Base-by-base conservation (phyloP, 139 green algal species). In the Monoraphidium neglectum region DNA sequence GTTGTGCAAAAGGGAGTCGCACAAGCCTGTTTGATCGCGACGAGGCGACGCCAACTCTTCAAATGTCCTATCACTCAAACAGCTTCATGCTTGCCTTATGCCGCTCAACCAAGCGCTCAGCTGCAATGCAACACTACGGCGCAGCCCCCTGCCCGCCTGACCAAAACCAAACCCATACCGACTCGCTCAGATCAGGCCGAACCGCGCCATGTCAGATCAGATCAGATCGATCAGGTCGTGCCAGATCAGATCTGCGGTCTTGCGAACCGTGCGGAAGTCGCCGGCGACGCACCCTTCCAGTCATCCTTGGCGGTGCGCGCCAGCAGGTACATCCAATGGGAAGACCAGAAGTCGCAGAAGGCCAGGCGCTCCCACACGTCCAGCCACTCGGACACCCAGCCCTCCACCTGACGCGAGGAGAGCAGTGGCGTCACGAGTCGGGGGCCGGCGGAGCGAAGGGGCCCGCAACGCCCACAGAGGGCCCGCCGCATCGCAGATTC, bases 221-320 rank as follows among this genome's bases (percentile, higher is more conserved):
- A n/a, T n/a, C n/a, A n/a, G n/a, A n/a, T n/a, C n/a, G n/a, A 59
- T 18, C 16, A 59, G 49, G 49, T 15, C 49, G 5, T n/a, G 47
- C 3, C 24, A 8, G 35, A 24, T 69, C 8, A 56, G 0, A 36
- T 33, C 8, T 21, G 13, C 16, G 2, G 18, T 10, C 4, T 21
- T 36, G 32, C 21, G 37, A 23, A 49, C 24, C n/a, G 5, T 24
- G 23, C 16, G 51, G 56, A 66, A 64, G 0, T 43, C 49, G 10
- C 23, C 6, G 16, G 10, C 15, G 26, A 30, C 75, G 43, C 88
- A 89, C 89, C 86, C 65, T 81, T 76, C 60, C 84, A 85, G 82
- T 96, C 92, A 70, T 96, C 89, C 78, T 94, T 94, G 35, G 85
- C 89, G 49, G 91, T 75, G 23, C 91, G 77, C 1, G 72, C 70